Base-by-base conservation (phyloP, 768 basidiomycete species). In the Lyophyllum semitale region DNA sequence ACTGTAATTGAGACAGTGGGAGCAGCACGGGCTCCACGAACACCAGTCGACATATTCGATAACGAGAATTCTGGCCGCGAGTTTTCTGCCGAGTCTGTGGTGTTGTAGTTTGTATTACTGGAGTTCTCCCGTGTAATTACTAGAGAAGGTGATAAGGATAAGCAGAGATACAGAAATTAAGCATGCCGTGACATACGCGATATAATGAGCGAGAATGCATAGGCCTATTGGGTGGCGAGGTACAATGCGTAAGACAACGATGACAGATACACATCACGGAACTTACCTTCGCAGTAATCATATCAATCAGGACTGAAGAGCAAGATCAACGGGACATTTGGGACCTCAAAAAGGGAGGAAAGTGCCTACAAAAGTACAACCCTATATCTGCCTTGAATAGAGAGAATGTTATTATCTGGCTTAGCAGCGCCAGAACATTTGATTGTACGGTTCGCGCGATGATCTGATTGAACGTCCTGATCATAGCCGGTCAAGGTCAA, bases 311-410 rank as follows among this genome's bases (percentile, higher is more conserved):
- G 50, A 51, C 50, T 51, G 40, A 6, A 43, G 18, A 20, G 38
- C 15, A 13, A 30, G 5, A 11, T 30, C 29, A 30, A 30, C 11
- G 11, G 6, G 29, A 11, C 29, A 30, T 30, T 30, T 6, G 15
- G 15, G 5, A 17, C 13, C 5, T 6, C 8, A 40, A 18, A 22
- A 20, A 3, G 13, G 18, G 41, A 22, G 3, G 15, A 17, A 4
- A 40, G 1, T 7, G 17, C 41, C 13, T 26, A 52, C 51, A 52
- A n/a, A 45, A 44, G 33, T 44, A 52, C 12, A 52, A 17, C 7
- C 51, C 51, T 35, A 52, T 30, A 45, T 44, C 32, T 4, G 51
- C 41, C 42, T 52, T 52, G 41, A 51, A 51, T 5, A 51, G 18
- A 20, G 50, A 38, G 18, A 51, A 51, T 17, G 50, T 43, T 8